phyloP scores from a whole-genome alignment of 2,329 filamentous ascomycete species.

The Alternaria viburni region DNA sequence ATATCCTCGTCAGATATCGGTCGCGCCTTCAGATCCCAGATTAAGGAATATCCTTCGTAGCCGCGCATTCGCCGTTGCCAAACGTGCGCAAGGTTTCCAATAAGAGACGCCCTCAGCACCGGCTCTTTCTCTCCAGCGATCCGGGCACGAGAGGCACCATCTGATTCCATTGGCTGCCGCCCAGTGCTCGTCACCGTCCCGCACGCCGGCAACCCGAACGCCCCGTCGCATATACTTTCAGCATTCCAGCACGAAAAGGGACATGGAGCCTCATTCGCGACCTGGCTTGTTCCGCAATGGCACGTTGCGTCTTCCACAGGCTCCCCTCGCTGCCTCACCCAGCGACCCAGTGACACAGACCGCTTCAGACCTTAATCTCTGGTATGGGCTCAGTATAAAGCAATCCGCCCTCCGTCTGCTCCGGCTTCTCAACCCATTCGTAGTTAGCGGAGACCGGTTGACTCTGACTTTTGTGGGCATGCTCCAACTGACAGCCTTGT shows the following conservation, averaged over 20 bases:
- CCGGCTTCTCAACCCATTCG: constrained; percentile 32
- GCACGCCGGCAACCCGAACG: constrained; percentile 27
- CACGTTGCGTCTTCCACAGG: constrained; percentile 47
- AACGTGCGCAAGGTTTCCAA: constrained; percentile 38
- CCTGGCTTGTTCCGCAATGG: constrained; percentile 35
- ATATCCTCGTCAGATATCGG: constrained; percentile 18
- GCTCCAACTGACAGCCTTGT: constrained; percentile 46
- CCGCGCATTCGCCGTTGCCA: constrained; percentile 30
- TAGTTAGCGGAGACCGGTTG: constrained; percentile 20
- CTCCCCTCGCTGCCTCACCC: constrained; percentile 35
- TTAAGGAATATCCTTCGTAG: constrained; percentile 25
- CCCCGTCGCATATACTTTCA: constrained; percentile 46
- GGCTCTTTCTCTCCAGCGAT: constrained; percentile 38
- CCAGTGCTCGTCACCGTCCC: constrained; percentile 24
- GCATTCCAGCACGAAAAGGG: constrained; percentile 35
- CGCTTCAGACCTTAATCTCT: constrained; percentile 32
- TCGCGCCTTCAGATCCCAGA: constrained; percentile 21
- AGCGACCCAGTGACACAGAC: constrained; percentile 31
- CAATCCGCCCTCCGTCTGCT: constrained; percentile 26
- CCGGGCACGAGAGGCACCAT: constrained; percentile 36
- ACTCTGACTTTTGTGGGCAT: constrained; percentile 45
- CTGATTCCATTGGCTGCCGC: constrained; percentile 41
- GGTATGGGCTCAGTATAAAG: constrained; percentile 37
- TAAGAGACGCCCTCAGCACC: constrained; percentile 35
- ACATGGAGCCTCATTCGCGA: constrained; percentile 48